Base-by-base conservation (phyloP, 169 alveolate species). In the Cryptosporidium tyzzeri region DNA sequence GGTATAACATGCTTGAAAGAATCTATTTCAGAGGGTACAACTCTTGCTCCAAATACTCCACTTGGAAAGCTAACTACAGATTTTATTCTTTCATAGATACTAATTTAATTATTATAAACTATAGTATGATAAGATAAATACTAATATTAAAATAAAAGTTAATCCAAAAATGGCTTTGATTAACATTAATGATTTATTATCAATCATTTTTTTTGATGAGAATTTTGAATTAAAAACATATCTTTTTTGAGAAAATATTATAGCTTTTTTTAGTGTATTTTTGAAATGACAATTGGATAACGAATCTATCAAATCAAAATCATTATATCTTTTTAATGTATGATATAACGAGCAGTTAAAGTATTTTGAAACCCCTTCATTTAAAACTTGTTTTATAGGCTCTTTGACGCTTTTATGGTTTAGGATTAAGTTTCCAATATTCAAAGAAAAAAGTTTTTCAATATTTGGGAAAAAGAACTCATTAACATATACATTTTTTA, bases 11-110 rank as follows among this genome's bases (percentile, higher is more conserved):
- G 53, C 58, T 29, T 21, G 2, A 55, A 50, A 53, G 53, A 50
- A 21, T n/a, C 71, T 6, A 33, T 41, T n/a, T 73, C 86, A 8
- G 86, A 73, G 31, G 68, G 48, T 59, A 51, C 86, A 33, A 73
- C 86, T 37, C 37, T 73, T 23, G 86, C 68, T 55, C 86, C 86
- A 1, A 73, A 55, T 35, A 73, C 86, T 33, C 86, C 86, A 50
- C 31, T 59, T 16, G 86, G 68, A 33, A 73, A 55, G 70, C 6
- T 71, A 71, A 69, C 26, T 31, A 23, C 85, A 18, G 67, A 71
- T 23, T 29, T 37, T 18, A 69, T 16, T 37, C n/a, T 65, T 26
- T 35, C 53, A 29, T 65, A 37, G 12, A 9, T 31, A 35, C 8
- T 0, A 35, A 65, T 35, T 10, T 18, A 65, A 33, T 33, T 65